A percentile compares a stretch with the other conserved stretches of the same genome.
Evolutionary conservation across 768 basidiomycete species (phyloP).

Genomic region (Leccinum subtestaceum): DNA sequence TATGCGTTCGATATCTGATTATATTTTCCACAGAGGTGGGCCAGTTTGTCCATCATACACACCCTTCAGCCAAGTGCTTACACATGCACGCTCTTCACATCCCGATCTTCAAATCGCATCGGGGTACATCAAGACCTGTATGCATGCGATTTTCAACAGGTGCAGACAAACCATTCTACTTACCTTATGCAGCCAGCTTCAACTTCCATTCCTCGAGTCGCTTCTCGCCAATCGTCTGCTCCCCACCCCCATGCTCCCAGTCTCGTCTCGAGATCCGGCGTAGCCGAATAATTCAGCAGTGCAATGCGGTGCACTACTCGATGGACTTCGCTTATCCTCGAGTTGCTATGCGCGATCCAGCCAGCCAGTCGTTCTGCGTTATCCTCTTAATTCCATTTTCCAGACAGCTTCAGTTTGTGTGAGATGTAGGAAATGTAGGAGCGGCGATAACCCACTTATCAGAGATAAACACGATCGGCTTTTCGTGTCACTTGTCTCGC

Average conservation of each 20-base stretch:
- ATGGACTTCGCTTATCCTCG: background rate
- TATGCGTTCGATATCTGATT: background rate
- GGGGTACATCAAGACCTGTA: background rate
- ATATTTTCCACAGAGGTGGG: background rate
- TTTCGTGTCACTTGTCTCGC: background rate
- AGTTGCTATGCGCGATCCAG: background rate
- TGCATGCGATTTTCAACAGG: background rate
- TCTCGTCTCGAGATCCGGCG: background rate
- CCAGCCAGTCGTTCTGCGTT: background rate
- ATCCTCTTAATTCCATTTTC: conserved; percentile 5
- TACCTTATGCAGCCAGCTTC: background rate
- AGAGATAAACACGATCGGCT: background rate
- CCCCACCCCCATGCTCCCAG: background rate
- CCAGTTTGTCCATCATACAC: background rate
- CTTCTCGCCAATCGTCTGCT: background rate
- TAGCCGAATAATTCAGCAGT: background rate
- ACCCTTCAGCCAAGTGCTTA: background rate
- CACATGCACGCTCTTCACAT: background rate
- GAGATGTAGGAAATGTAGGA: background rate
- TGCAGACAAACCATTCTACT: background rate
- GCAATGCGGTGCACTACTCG: background rate
- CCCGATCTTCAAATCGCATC: background rate
- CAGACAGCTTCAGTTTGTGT: background rate
- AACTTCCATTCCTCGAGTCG: conserved; percentile 5
- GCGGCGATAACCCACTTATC: background rate